Evolutionary conservation across 176 grass and related monocot species (phyloP).

Genomic region (Carex parvula): DNA sequence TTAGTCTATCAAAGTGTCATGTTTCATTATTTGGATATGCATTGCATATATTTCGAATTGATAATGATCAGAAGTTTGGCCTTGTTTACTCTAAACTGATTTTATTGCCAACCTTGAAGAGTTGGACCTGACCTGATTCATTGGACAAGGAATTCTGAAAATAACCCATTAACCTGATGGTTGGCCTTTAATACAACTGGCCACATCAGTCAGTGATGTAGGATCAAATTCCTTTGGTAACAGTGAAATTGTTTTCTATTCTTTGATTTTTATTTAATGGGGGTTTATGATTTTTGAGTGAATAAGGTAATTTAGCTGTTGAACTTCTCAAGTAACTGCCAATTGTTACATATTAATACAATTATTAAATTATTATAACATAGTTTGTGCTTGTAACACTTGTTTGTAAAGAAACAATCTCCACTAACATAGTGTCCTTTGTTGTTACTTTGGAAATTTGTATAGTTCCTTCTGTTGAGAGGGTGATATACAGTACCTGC

Average conservation of each 20-base stretch:
- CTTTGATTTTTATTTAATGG: background rate
- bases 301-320: background rate
- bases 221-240: background rate
- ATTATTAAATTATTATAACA: background rate
- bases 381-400: background rate
- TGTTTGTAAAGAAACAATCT: background rate
- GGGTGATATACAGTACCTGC: slow-evolving; percentile 85
- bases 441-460: background rate
- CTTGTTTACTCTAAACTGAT: background rate
- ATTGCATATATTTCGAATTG: background rate
- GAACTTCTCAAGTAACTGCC: background rate
- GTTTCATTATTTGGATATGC: background rate
- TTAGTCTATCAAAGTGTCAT: background rate
- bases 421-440: background rate
- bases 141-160: background rate
- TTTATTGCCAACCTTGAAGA: background rate
- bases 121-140: background rate
- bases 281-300: background rate
- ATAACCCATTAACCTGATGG: background rate
- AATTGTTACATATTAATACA: background rate
- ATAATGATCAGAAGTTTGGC: background rate
- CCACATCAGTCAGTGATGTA: background rate
- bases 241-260: background rate
- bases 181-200: background rate
- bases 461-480: slow-evolving; percentile 69